These are phyloP conservation scores for Xerocomus amazonicus DNA, from an alignment of 1,284 basidiomycete species.

Conservation along the genomic window DNA sequence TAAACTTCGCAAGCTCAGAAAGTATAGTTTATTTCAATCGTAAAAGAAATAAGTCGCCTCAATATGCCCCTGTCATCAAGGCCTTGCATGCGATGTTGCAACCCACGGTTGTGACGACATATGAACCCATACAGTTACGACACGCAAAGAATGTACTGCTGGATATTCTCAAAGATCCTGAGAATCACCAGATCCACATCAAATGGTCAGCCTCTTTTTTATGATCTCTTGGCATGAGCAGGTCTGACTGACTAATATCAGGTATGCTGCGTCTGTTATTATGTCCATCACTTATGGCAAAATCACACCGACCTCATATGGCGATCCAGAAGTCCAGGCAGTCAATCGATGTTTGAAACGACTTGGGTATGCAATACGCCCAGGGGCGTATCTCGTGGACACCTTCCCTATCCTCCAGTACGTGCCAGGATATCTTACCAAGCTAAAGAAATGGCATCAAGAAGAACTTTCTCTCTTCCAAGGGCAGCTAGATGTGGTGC, in stretches of 20 bases:
- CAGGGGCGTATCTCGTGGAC: conserved; percentile 49
- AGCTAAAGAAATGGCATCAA: conserved; percentile 48
- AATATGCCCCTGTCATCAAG: conserved; percentile 21
- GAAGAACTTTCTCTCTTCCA: conserved; percentile 59
- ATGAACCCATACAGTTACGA: conserved; percentile 44
- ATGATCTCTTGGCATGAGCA: no score
- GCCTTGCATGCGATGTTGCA: conserved; percentile 55
- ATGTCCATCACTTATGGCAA: conserved; percentile 66
- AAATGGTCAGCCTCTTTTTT: conserved; percentile 37
- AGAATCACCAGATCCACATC: conserved; percentile 49
- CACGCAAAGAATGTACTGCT: conserved; percentile 49
- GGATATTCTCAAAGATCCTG: conserved; percentile 49
- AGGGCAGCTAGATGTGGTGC: conserved; percentile 44
- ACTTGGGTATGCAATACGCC: conserved; percentile 44
- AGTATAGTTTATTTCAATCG: conserved; percentile 3
- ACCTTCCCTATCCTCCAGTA: conserved; percentile 52
- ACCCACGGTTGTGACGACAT: conserved; percentile 42
- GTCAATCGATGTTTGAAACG: conserved; percentile 9
- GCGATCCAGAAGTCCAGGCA: conserved; percentile 32
- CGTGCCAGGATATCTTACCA: conserved; percentile 55
- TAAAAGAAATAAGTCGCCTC: not conserved
- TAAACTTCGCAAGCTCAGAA: conserved; percentile 12
- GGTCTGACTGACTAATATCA: conserved; percentile 20
- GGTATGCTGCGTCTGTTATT: conserved; percentile 62
- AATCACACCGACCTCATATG: conserved; percentile 21